Evolutionary conservation across 1,139 yeast genomes (phyloP), one percentile per base, ranked within the genome.

Genomic region (Citeromyces siamensis): DNA sequence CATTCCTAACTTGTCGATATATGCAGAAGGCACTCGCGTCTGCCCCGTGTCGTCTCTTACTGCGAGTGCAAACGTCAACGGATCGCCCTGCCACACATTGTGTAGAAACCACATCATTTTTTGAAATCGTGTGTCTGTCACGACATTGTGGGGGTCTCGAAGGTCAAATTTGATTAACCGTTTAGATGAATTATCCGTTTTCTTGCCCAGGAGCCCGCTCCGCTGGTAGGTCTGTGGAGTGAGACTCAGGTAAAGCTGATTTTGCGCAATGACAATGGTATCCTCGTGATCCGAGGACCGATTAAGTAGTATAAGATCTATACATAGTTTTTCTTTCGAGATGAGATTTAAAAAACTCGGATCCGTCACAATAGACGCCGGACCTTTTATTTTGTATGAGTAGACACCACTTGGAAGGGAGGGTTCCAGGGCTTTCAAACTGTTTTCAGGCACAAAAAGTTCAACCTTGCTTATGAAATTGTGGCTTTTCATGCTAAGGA

Each of bases 21-120:
- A 20, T 16, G 20, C 10, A 4, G 22, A 8, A 13, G 34, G 6
- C 5, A 33, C n/a, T 12, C n/a, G 16, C 22, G 6, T 13, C 12
- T 12, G 34, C 4, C 6, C 12, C 6, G 8, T 5, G n/a, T 8
- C 13, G n/a, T 12, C 8, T 3, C 18, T 9, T 12, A 31, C 21
- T 13, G 22, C 9, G 14, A 41, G n/a, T 8, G 36, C 38, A 18
- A 46, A 41, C 10, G 33, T 19, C 22, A 40, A 40, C 3, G 8
- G 6, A 9, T 18, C 21, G 8, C 41, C 37, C 3, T 19, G 35
- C n/a, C n/a, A n/a, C 10, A 40, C 50, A 35, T 60, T 58, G 6
- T 57, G 51, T 3, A 53, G 46, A 21, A 59, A 61, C 68, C 69
- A 64, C n/a, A 52, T 16, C 20, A 64, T 42, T 29, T 68, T 49